These are phyloP conservation scores for Lizanozyma gosingica DNA, from an alignment of 1,139 yeast genomes.

Conservation along the genomic window DNA sequence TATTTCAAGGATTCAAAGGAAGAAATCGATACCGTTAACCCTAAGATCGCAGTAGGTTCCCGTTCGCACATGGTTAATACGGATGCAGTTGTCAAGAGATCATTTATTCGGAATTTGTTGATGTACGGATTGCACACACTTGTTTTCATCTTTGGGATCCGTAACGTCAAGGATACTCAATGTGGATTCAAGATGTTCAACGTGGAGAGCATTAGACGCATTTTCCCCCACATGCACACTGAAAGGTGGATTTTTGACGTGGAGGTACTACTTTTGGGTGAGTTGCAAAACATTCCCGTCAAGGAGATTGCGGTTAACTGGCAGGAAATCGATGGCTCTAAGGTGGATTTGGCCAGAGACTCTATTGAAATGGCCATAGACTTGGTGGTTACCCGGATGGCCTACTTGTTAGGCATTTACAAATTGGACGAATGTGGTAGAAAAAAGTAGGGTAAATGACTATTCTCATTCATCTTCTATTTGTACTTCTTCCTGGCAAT, in stretches of 20 bases:
- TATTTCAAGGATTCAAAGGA: slow-evolving; percentile 22
- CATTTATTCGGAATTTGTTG: slow-evolving; percentile 76
- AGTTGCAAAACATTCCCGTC: slow-evolving; percentile 56
- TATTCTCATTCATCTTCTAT: too few relatives aligned
- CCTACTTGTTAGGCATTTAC: slow-evolving; percentile 79
- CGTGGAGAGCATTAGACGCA: slow-evolving; percentile 47
- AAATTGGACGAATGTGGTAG: slow-evolving; percentile 27
- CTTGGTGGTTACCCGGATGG: slow-evolving; percentile 81
- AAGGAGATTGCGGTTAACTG: slow-evolving; percentile 82
- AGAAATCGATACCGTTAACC: slow-evolving; percentile 15
- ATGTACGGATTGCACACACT: slow-evolving; percentile 90
- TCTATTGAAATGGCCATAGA: slow-evolving; percentile 94
- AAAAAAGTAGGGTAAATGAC: too few relatives aligned
- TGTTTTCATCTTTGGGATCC: slow-evolving; percentile 81
- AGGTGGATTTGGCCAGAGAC: slow-evolving; percentile 86
- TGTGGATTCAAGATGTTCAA: slow-evolving; percentile 95
- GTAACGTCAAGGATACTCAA: slow-evolving; percentile 84
- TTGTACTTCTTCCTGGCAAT: too few relatives aligned
- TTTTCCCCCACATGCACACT: slow-evolving; percentile 90
- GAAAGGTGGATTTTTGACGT: slow-evolving; percentile 99
- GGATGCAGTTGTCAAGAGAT: slow-evolving; percentile 91
- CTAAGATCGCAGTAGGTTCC: slow-evolving; percentile 80
- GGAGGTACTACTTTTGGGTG: slow-evolving; percentile 76
- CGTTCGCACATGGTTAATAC: slow-evolving; percentile 96
- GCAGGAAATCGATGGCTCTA: slow-evolving; percentile 96